phyloP scores from a whole-genome alignment of 2,329 filamentous ascomycete genomes.

The Apiospora koreana region DNA sequence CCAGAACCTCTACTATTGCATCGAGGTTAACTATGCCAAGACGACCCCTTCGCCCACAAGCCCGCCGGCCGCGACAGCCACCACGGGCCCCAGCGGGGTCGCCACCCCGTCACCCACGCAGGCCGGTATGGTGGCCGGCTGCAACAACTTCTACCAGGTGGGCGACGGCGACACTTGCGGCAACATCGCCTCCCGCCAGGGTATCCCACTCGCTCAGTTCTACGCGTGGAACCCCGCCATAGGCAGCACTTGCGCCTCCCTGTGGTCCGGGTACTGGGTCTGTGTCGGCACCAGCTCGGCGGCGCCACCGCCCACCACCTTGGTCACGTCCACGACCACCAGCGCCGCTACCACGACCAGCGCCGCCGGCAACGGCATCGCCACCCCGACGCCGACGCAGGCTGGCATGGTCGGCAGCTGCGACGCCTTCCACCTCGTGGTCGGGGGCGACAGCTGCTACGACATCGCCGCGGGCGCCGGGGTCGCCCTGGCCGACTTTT shows the following conservation, averaged over 20 bases:
- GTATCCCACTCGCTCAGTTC: constrained; percentile 4
- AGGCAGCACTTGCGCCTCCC: not conserved
- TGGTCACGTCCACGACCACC: not conserved
- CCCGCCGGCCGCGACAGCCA: not conserved
- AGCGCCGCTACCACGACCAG: not conserved
- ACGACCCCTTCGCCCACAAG: not conserved
- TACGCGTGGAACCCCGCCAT: constrained; percentile 13
- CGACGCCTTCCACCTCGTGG: not conserved
- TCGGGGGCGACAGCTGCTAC: not conserved
- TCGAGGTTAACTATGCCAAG: too few relatives aligned
- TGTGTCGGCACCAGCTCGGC: not conserved
- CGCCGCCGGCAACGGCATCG: not conserved
- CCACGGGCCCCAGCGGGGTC: not conserved
- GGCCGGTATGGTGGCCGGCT: constrained; percentile 9
- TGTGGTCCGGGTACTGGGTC: not conserved
- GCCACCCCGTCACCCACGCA: constrained; percentile 8
- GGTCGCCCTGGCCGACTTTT: not conserved
- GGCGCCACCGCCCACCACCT: too few relatives aligned
- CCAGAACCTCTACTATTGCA: too few relatives aligned
- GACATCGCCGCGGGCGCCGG: not conserved
- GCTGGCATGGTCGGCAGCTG: not conserved
- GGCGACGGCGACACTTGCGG: not conserved
- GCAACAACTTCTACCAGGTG: constrained; percentile 14
- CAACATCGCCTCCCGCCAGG: not conserved
- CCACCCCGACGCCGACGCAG: not conserved